Percentiles rank a stretch among this genome's conserved stretches.
Evolutionary conservation across 2,329 filamentous ascomycete species (phyloP).

Genomic region (Talaromyces verruculosus): DNA sequence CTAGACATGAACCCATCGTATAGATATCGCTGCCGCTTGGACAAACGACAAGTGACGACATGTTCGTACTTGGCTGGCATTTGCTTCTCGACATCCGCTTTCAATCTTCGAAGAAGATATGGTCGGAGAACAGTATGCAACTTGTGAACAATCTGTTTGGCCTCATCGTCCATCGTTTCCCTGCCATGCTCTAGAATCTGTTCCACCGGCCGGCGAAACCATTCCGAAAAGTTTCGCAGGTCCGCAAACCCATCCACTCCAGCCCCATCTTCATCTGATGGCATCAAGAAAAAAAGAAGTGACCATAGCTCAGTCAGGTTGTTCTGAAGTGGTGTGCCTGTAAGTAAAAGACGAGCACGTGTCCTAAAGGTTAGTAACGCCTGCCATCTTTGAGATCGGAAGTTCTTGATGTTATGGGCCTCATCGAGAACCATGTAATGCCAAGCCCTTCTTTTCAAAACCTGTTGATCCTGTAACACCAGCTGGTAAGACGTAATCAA

Average conservation of each 20-base stretch:
- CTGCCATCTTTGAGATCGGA: slow-evolving; percentile 96
- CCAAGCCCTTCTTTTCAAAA: slow-evolving; percentile 90
- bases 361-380: slow-evolving; percentile 93
- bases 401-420: slow-evolving; percentile 99
- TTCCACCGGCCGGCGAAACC: slow-evolving; percentile 92
- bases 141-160: slow-evolving; percentile 85
- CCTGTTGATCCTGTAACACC: slow-evolving; percentile 87
- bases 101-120: slow-evolving; percentile 84
- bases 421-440: slow-evolving; percentile 98
- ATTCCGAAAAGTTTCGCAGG: slow-evolving; percentile 92
- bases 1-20: slow-evolving; percentile 96
- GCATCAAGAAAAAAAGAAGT: slow-evolving; percentile 92
- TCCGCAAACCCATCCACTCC: slow-evolving; percentile 89
- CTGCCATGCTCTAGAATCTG: slow-evolving; percentile 94
- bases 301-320: slow-evolving; percentile 98
- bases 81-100: slow-evolving; percentile 97
- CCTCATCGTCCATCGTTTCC: slow-evolving; percentile 91
- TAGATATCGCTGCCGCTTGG: slow-evolving; percentile 89
- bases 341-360: slow-evolving; percentile 79
- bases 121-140: slow-evolving; percentile 91
- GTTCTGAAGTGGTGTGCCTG: slow-evolving; percentile 93
- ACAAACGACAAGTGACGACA: slow-evolving; percentile 91
- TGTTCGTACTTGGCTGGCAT: slow-evolving; percentile 99
- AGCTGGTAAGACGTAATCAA: slow-evolving; percentile 98
- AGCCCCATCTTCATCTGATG: slow-evolving; percentile 70